Evolutionary conservation across 1,139 yeast genomes (phyloP), one percentile per base, ranked within the genome.

Genomic region (Debaryomyces sp.): DNA sequence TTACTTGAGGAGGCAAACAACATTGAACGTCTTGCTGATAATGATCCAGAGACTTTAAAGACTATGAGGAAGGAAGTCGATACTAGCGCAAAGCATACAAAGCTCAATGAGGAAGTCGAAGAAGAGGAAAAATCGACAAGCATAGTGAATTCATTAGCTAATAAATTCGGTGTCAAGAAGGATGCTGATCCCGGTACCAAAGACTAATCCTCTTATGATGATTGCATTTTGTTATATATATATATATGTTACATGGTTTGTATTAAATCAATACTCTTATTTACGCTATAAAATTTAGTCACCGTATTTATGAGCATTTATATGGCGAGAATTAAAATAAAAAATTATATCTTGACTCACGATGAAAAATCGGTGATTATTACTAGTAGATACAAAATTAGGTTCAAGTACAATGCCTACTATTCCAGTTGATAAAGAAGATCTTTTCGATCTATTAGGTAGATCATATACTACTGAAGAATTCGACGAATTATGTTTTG

Each of bases 401-500:
- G 23, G 22, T 27, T 27, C 13, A 41, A 6, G 21, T 23, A 64
- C 44, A 44, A 94, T 94, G 99, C 99, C 99, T 71, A 95, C 99
- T 68, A 81, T 94, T 63, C 81, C 96, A 35, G 97, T 94, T 53
- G 97, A 94, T 69, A 92, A 95, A 70, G 89, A 85, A 64, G 98
- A 92, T 67, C 83, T 94, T 55, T 94, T 83, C 76, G 82, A 85
- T 63, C 81, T 89, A 43, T 78, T 94, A 55, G 98, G 96, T 53
- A 84, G 80, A 63, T 68, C 77, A 47, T 94, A 91, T 72, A 81
- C 97, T 62, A 88, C 95, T 56, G 84, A 90, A 62, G 99, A 92
- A 66, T 92, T 95, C 63, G 99, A 95, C 66, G 97, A 92, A 70
- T 82, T 95, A 59, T 95, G 99, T 74, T 95, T 95, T 75, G 96